Evolutionary conservation across 148 eudicot species (phyloP), one percentile per base, ranked within the genome.

Genomic region (Rhododendron vialii): DNA sequence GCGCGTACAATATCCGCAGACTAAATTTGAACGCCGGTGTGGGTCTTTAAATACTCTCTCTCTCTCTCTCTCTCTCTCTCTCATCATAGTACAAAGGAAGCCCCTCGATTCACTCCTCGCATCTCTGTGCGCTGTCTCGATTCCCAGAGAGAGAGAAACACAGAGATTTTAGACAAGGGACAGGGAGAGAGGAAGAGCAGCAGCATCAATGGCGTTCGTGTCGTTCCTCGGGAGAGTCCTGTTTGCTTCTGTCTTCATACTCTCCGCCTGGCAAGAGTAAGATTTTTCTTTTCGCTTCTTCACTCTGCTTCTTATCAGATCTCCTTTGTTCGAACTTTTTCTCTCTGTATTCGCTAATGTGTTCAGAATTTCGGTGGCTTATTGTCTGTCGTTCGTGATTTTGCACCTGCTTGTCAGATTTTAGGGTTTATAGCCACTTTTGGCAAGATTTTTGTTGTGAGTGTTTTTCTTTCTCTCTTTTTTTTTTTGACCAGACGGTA

Each of bases 201-300:
- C 22, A 59, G 45, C 78, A 85, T 57, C 91, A 84, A 95, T 95
- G 98, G 94, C 92, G 75, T 92, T 94, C 80, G 13, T 91, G 1
- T 92, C 98, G 17, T 94, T 96, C 84, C 88, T 92, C 38, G 98
- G 98, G 20, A 90, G 98, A 89, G 85, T 94, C 26, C 90, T 96
- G 41, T 96, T 96, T 80, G 96, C 89, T 48, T 93, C 98, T 28
- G 92, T 93, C 77, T 96, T 96, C 92, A 67, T 93, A 30, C 94
- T 94, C 77, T 92, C 98, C 65, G 98, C 96, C 55, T 96, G 92
- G 88, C 98, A 94, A 91, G 96, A 93, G 98, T 96, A 90, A 88
- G 90, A 53, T 3, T 73, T 18, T 17, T 55, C 59, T 13, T 3
- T 15, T 24, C 36, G n/a, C 41, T 79, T 12, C 30, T 28, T 55